phyloP scores from a whole-genome alignment of 306 rosid genomes.

The Dryas octopetala region DNA sequence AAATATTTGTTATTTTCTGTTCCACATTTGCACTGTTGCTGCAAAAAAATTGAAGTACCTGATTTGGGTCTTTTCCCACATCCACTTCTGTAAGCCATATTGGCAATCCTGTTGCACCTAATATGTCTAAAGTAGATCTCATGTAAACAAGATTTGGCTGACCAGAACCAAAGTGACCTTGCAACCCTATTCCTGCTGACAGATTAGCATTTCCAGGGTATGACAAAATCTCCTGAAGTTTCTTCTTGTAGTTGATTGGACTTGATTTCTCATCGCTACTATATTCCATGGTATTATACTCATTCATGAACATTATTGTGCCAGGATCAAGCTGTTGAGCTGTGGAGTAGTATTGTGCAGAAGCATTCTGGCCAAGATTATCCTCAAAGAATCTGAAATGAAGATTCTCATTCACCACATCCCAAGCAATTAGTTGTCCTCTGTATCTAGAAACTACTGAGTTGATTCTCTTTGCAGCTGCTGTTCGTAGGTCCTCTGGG shows the following conservation, averaged over 20 bases:
- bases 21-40: background rate
- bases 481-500: constrained; percentile 38
- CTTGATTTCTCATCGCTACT: constrained; percentile 31
- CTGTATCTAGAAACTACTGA: constrained; percentile 68
- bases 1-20: background rate
- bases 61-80: constrained; percentile 35
- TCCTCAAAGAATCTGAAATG: constrained; percentile 68
- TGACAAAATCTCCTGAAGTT: constrained; percentile 41
- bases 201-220: constrained; percentile 46
- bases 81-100: constrained; percentile 78
- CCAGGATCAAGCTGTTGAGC: constrained; percentile 59
- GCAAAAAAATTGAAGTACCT: constrained; percentile 33
- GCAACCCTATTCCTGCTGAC: constrained; percentile 56
- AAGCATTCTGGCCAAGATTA: constrained; percentile 50
- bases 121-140: constrained; percentile 57
- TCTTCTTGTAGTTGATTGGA: constrained; percentile 42
- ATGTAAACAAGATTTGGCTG: constrained; percentile 64
- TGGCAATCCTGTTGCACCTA: constrained; percentile 50
- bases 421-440: constrained; percentile 76
- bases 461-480: constrained; percentile 44
- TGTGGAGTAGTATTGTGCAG: constrained; percentile 38
- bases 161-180: constrained; percentile 48
- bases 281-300: constrained; percentile 61
- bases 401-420: constrained; percentile 73
- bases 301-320: constrained; percentile 61